A percentile compares a stretch with the other conserved stretches of the same genome.
Conservation (phyloP, 441 rosid genomes). For the Aquilaria agallochum region DNA sequence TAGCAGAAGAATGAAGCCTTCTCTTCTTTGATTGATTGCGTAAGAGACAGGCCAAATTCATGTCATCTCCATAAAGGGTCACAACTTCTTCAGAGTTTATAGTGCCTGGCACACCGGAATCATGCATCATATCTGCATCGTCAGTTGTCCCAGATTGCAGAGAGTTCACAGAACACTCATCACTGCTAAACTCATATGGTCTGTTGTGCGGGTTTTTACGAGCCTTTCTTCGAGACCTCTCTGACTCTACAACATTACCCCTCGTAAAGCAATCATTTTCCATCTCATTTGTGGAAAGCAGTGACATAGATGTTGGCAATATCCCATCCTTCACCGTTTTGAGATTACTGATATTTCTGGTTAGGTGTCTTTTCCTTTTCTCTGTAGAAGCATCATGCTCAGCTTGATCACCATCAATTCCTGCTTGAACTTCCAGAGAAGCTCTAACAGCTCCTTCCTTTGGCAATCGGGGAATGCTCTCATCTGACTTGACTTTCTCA, state of each 20-base stretch:
- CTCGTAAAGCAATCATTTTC: constrained; percentile 8
- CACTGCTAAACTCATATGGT: constrained; percentile 7
- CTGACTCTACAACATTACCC: constrained; percentile 8
- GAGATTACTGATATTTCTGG: neutral
- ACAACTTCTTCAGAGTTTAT: constrained; percentile 5
- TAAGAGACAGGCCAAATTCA: constrained; percentile 24
- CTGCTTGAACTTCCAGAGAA: too few species aligned
- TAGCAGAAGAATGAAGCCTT: constrained; percentile 9
- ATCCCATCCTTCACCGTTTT: too few species aligned
- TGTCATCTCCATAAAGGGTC: constrained; percentile 18
- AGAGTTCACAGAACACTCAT: constrained; percentile 2
- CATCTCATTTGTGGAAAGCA: neutral
- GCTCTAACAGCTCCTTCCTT: too few species aligned
- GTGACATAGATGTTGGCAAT: too few species aligned
- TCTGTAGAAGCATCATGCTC: neutral
- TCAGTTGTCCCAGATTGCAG: constrained; percentile 6
- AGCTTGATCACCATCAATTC: neutral
- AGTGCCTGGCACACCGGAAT: neutral
- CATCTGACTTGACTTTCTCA: too few species aligned
- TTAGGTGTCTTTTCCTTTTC: constrained; percentile 12
- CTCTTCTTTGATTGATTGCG: constrained; percentile 21
- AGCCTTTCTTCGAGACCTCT: constrained; percentile 5
- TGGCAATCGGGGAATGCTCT: too few species aligned
- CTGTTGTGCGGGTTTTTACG: constrained; percentile 6
- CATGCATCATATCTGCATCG: constrained; percentile 12